Percentiles rank a stretch among this genome's conserved stretches.
These are phyloP conservation scores for Lecanicillium sp. DNA, from an alignment of 2,329 filamentous ascomycete species.

Conservation along the genomic window DNA sequence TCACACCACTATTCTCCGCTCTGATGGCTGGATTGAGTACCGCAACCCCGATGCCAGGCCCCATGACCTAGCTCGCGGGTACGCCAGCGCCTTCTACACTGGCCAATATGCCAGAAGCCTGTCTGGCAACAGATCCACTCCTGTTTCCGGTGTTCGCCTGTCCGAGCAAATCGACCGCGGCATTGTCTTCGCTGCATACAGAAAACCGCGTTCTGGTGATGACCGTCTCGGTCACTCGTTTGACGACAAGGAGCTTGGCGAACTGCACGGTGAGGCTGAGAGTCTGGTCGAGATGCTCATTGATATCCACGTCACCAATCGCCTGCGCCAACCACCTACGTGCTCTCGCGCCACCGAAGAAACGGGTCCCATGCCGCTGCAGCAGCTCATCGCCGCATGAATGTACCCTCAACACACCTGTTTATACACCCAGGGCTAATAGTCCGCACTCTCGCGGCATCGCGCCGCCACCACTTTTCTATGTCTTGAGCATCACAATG, in stretches of 20 bases:
- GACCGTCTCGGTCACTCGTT: conserved; percentile 30
- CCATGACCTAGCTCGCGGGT: conserved; percentile 45
- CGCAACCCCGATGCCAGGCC: conserved; percentile 34
- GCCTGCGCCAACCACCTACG: conserved; percentile 26
- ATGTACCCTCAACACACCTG: not conserved
- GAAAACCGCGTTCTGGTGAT: conserved; percentile 38
- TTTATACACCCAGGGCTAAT: not conserved
- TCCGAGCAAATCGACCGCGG: conserved; percentile 38
- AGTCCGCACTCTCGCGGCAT: not conserved
- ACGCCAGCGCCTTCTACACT: conserved; percentile 48
- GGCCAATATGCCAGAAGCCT: conserved; percentile 28
- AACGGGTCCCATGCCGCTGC: conserved; percentile 33
- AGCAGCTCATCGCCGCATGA: conserved; percentile 15
- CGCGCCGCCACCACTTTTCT: conserved; percentile 17
- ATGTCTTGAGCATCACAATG: conserved; percentile 17
- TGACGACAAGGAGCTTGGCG: conserved; percentile 36
- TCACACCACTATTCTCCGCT: conserved; percentile 44
- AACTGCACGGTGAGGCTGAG: conserved; percentile 44
- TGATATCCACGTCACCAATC: conserved; percentile 40
- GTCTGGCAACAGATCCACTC: conserved; percentile 22
- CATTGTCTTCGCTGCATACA: conserved; percentile 52
- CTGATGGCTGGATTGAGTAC: conserved; percentile 49
- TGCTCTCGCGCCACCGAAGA: conserved; percentile 27
- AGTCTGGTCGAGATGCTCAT: conserved; percentile 47
- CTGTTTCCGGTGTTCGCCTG: conserved; percentile 20